Evolutionary conservation across 2,329 filamentous ascomycete species (phyloP).

Genomic region (Paraphaeosphaeria minitans): DNA sequence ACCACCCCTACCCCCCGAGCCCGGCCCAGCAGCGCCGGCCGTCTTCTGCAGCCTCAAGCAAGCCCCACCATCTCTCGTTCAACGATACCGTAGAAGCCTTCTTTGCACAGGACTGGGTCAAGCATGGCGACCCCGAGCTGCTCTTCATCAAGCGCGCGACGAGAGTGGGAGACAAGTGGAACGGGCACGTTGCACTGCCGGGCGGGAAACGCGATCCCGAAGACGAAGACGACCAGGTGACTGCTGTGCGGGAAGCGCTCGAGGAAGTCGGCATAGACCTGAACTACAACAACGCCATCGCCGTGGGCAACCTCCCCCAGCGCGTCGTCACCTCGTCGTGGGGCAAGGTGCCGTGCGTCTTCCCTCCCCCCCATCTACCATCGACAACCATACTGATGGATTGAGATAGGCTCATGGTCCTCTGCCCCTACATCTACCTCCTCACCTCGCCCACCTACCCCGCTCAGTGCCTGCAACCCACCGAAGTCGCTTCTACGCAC

Average conservation of each 20-base stretch:
- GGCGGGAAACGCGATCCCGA: conserved; percentile 70
- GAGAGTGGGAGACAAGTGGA: conserved; percentile 70
- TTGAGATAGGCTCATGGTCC: conserved; percentile 64
- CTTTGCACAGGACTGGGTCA: conserved; percentile 69
- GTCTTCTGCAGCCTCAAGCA: conserved; percentile 31
- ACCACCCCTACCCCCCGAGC: conserved; percentile 23
- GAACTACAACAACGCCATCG: conserved; percentile 51
- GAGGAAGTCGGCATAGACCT: conserved; percentile 72
- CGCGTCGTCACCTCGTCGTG: conserved; percentile 69
- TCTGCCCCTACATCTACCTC: conserved; percentile 72
- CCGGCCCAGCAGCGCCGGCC: conserved; percentile 27
- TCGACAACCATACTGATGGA: conserved; percentile 8
- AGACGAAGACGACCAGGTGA: conserved; percentile 65
- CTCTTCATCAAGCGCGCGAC: conserved; percentile 73
- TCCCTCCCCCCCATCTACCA: too few relatives aligned
- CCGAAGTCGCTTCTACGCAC: conserved; percentile 70
- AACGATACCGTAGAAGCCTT: conserved; percentile 59
- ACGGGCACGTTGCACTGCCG: conserved; percentile 69
- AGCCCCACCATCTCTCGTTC: conserved; percentile 35
- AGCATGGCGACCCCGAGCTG: conserved; percentile 69
- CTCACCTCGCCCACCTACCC: conserved; percentile 62
- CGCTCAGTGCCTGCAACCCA: conserved; percentile 66
- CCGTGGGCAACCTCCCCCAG: conserved; percentile 68
- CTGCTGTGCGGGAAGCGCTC: conserved; percentile 66
- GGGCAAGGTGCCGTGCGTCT: conserved; percentile 65